Evolutionary conservation across 2,329 filamentous ascomycete species (phyloP), one percentile per base, ranked within the genome.

Genomic region (Leptographium galeiforme): DNA sequence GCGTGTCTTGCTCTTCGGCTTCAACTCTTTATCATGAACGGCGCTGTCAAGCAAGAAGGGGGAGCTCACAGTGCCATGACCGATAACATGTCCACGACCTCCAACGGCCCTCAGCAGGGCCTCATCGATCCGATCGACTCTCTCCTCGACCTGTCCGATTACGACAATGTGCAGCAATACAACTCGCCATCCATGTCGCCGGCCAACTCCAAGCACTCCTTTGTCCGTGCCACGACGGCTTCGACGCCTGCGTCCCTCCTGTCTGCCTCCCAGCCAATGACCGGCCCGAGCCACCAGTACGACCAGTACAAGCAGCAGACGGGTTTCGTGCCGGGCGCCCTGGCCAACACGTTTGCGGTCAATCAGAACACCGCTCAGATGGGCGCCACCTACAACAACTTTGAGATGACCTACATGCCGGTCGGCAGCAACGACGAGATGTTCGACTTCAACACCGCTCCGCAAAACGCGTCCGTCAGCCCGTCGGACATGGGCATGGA

Each of bases 301-400:
- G 87, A 89, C 63, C 82, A 88, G 64, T 94, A 96, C 73, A 87
- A 89, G 72, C 93, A 98, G 67, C 90, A 96, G 73, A 96, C 93
- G 4, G 89, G 90, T 58, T 82, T 96, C 34, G 88, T 93, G 0
- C 84, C 88, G 1, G 89, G 89, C 57, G 90, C 89, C 51, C 74
- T 93, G 58, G 82, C 85, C 44, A 87, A 81, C 68, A 86, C 90
- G 13, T 79, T 93, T 64, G 85, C 87, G 39, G 79, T 93, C 62
- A 89, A 87, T 67, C 77, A 85, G 63, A 70, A 69, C 58, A 76
- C 68, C 60, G 64, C 68, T 46, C 74, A 76, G 63, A 72, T 81
- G 61, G 70, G n/a, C 6, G 32, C 72, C 46, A 75, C 74, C 51
- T 82, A 76, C 62, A 70, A 68, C 57, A 69, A 72, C 56, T 73